These are phyloP conservation scores for Ophiocordyceps camponoti-leonardi DNA, from an alignment of 2,329 filamentous ascomycete genomes.

Conservation along the genomic window DNA sequence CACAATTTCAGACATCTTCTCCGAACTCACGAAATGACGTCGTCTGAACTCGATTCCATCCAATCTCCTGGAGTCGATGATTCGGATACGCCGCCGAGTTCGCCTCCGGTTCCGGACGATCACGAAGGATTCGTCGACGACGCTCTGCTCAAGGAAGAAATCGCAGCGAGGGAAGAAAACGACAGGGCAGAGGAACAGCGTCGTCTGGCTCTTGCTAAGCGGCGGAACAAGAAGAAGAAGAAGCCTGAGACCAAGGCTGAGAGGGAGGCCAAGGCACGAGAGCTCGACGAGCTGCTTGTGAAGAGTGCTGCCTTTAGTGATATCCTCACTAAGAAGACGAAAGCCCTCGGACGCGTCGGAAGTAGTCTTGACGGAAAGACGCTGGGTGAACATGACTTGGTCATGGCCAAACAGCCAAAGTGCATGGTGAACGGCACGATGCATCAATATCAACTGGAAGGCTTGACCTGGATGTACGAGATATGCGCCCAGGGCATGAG, in stretches of 20 bases:
- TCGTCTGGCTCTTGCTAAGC: conserved; percentile 18
- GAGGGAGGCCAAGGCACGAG: conserved; percentile 37
- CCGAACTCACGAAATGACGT: not conserved
- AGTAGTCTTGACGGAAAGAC: conserved; percentile 41
- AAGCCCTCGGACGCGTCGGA: conserved; percentile 43
- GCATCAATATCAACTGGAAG: conserved; percentile 87
- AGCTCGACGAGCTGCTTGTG: conserved; percentile 39
- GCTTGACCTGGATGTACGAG: conserved; percentile 90
- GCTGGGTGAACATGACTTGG: conserved; percentile 47
- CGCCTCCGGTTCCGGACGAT: conserved; percentile 5
- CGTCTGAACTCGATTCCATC: not conserved
- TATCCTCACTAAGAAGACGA: conserved; percentile 45
- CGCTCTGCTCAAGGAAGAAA: conserved; percentile 18
- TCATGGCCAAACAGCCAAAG: conserved; percentile 71
- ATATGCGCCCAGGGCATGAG: conserved; percentile 65
- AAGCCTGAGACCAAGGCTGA: conserved; percentile 35
- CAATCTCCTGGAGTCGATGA: not conserved
- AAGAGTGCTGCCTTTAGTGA: conserved; percentile 45
- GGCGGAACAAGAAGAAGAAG: conserved; percentile 29
- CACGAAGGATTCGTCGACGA: conserved; percentile 5
- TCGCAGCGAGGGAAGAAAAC: conserved; percentile 16
- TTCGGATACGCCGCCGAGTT: conserved; percentile 12
- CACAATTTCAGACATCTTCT: too few relatives aligned
- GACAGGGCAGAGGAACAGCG: conserved; percentile 31
- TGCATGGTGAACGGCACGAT: conserved; percentile 77